Conservation (phyloP, 805 yeast genomes). For the Pichia occidentalis region DNA sequence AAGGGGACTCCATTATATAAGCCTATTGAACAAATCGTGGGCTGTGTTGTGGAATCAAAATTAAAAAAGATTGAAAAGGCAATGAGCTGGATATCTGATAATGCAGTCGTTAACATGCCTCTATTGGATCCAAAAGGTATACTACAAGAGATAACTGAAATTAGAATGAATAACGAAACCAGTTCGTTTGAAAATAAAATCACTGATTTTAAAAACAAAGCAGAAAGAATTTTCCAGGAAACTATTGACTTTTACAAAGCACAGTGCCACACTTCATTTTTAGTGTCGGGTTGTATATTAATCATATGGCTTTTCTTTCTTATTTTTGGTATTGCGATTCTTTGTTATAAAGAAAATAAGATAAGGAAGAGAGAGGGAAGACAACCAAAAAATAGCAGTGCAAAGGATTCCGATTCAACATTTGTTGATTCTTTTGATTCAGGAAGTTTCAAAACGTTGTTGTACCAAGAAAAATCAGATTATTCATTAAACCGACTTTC, state of each 20-base stretch:
- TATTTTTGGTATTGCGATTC: constrained; percentile 15
- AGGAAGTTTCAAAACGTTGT: constrained; percentile 1
- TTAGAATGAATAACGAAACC: constrained; percentile 8
- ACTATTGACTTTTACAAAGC: constrained; percentile 31
- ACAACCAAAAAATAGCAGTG: not conserved
- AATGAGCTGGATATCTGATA: constrained; percentile 66
- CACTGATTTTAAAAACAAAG: constrained; percentile 20
- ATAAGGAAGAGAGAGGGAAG: not conserved
- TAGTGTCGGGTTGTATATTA: constrained; percentile 38
- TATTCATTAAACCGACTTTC: not conserved
- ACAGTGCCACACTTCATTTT: constrained; percentile 39
- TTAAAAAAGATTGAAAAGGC: constrained; percentile 61
- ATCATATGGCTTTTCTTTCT: constrained; percentile 44
- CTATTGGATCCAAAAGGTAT: constrained; percentile 26
- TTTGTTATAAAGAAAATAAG: constrained; percentile 11
- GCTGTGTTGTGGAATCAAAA: constrained; percentile 76
- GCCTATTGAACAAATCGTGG: constrained; percentile 62
- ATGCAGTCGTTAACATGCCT: constrained; percentile 57
- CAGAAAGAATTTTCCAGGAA: constrained; percentile 22
- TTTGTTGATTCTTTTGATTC: constrained; percentile 16
- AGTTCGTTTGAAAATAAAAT: constrained; percentile 9
- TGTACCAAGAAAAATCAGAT: not conserved
- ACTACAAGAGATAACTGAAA: constrained; percentile 9
- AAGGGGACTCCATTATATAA: constrained; percentile 58
- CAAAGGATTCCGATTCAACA: not conserved